phyloP scores from a whole-genome alignment of 2,329 filamentous ascomycete species.

The Talaromyces verruculosus region DNA sequence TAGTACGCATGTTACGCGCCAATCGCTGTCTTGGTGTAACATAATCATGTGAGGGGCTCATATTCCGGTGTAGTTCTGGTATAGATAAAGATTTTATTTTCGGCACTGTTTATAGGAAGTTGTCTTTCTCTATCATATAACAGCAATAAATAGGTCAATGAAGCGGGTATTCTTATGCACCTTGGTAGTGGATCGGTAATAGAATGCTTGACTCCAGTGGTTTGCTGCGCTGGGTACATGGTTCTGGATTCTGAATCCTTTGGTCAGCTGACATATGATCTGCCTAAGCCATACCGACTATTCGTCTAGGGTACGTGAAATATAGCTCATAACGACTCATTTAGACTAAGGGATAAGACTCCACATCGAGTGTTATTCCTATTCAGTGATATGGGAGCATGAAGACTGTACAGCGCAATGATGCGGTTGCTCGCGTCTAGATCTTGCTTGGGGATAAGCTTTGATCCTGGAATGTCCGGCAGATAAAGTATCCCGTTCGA shows the following conservation, averaged over 20 bases:
- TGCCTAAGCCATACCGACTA: background rate
- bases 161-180: background rate
- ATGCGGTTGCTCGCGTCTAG: background rate
- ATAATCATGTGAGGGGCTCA: background rate
- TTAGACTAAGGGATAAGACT: background rate
- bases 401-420: background rate
- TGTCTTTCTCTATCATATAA: background rate
- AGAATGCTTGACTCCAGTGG: background rate
- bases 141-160: background rate
- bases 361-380: background rate
- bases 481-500: background rate
- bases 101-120: background rate
- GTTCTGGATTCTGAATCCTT: no score
- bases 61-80: background rate
- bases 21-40: background rate
- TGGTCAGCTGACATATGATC: background rate
- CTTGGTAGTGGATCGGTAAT: background rate
- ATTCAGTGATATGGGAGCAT: background rate
- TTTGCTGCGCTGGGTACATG: background rate
- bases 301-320: background rate
- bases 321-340: background rate
- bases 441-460: background rate
- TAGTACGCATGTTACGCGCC: background rate
- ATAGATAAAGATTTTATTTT: no score
- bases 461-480: background rate